Base-by-base conservation (phyloP, 257 asterid species). In the Forsythia viridissima region DNA sequence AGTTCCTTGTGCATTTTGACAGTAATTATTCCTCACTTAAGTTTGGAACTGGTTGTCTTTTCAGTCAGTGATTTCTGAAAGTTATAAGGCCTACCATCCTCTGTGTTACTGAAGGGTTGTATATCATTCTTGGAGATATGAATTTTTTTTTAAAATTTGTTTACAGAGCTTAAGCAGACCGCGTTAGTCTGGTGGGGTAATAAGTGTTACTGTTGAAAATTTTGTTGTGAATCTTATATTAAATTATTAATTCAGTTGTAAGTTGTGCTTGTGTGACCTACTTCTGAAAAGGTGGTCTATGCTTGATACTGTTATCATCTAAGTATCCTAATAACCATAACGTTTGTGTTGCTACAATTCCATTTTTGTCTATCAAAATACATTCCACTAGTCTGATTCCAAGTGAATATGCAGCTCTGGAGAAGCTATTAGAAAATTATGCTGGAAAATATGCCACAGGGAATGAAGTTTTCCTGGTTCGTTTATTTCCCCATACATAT, bases 361-460 rank as follows among this genome's bases (percentile, higher is more conserved):
- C 70, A 11, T 55, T 34, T 72, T 30, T 36, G 36, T 67, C 51
- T 73, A 21, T 34, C 34, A 43, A 39, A 38, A 42, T 57, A n/a
- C 63, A 44, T 68, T 70, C 52, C 43, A 2, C n/a, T 74, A 67
- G 16, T 18, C 73, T 85, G 73, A 72, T 82, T 80, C 76, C 73
- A 38, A 71, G 13, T 78, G 55, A 83, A 77, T 74, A 76, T 79
- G 85, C 91, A 92, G 97, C 93, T 77, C 87, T 88, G 70, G 96
- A 92, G 89, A 88, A 88, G 84, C 91, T 92, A 75, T 75, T 92
- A 84, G 90, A 86, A 74, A 87, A 83, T 48, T 70, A 80, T 84
- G 92, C 94, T 80, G 94, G 94, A 59, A 90, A 88, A 74, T 92
- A 89, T 87, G 96, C 96, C 69, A 92, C 93, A 0, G 97, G 96